A percentile compares a stretch with the other conserved stretches of the same genome.
Evolutionary conservation across 306 rosid species (phyloP).

Genomic region (Sicyos baderoa): DNA sequence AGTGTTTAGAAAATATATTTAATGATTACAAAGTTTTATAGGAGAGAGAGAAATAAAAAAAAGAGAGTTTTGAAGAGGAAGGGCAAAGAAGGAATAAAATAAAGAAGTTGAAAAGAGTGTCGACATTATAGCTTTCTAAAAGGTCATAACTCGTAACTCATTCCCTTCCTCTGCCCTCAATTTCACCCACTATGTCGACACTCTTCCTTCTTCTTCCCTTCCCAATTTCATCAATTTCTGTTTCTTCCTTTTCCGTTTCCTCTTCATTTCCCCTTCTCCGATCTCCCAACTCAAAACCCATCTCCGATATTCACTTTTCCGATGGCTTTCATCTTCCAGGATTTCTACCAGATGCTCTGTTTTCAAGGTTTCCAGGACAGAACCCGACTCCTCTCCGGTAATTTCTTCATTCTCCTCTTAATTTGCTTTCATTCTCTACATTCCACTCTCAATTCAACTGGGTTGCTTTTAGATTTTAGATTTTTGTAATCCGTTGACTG

Average conservation of each 20-base stretch:
- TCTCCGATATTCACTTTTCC: neutral
- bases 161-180: too few species aligned
- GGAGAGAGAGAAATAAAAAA: too few species aligned
- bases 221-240: too few species aligned
- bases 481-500: neutral
- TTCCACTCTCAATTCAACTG: neutral
- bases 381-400: slow-evolving; percentile 43
- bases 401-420: neutral
- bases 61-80: too few species aligned
- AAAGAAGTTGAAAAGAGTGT: too few species aligned
- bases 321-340: slow-evolving; percentile 25
- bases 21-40: too few species aligned
- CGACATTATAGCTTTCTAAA: too few species aligned
- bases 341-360: slow-evolving; percentile 49
- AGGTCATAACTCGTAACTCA: too few species aligned
- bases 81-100: too few species aligned
- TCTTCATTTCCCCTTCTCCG: neutral
- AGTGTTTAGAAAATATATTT: too few species aligned
- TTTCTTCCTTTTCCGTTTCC: neutral
- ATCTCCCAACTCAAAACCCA: neutral
- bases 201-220: too few species aligned
- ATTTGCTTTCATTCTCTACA: neutral
- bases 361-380: slow-evolving; percentile 26
- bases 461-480: neutral
- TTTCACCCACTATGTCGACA: too few species aligned